Conservation (phyloP, 495 filamentous ascomycete species). For the Mytilinidion resinicola region DNA sequence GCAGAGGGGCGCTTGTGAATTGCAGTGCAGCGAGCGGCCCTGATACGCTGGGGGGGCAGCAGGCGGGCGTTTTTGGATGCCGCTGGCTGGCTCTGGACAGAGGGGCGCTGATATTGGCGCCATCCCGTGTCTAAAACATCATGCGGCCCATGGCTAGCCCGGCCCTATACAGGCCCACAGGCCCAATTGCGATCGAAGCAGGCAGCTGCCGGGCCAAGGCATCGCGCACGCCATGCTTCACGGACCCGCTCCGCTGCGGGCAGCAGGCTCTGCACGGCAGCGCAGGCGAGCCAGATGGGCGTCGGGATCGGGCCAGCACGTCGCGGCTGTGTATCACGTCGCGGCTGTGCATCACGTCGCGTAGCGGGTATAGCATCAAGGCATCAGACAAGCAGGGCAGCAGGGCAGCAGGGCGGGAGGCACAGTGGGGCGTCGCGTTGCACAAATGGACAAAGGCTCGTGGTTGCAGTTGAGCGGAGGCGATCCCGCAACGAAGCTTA, state of each 20-base stretch:
- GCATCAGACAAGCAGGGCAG: too few species aligned
- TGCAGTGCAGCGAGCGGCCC: background rate
- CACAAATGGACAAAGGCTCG: slow-evolving; percentile 7
- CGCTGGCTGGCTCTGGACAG: slow-evolving; percentile 2
- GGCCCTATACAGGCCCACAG: slow-evolving; percentile 13
- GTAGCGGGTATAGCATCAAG: background rate
- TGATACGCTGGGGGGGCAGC: background rate
- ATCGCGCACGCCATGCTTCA: background rate
- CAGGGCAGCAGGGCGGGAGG: background rate
- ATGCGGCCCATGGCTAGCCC: slow-evolving; percentile 22
- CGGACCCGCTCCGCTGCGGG: too few species aligned
- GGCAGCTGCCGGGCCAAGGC: background rate
- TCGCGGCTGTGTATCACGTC: background rate
- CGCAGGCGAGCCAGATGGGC: slow-evolving; percentile 13
- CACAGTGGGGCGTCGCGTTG: background rate
- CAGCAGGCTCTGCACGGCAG: slow-evolving; percentile 1
- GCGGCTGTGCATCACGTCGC: background rate
- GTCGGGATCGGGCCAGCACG: too few species aligned
- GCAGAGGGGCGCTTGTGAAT: background rate
- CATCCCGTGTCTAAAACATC: slow-evolving; percentile 26
- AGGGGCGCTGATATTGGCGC: slow-evolving; percentile 9
- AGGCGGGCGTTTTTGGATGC: slow-evolving; percentile 9
- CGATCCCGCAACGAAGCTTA: slow-evolving; percentile 16
- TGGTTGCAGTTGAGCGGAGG: slow-evolving; percentile 6
- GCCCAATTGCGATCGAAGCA: background rate